Base-by-base conservation (phyloP, 2,329 filamentous ascomycete species). In the Calonectria naviculata region DNA sequence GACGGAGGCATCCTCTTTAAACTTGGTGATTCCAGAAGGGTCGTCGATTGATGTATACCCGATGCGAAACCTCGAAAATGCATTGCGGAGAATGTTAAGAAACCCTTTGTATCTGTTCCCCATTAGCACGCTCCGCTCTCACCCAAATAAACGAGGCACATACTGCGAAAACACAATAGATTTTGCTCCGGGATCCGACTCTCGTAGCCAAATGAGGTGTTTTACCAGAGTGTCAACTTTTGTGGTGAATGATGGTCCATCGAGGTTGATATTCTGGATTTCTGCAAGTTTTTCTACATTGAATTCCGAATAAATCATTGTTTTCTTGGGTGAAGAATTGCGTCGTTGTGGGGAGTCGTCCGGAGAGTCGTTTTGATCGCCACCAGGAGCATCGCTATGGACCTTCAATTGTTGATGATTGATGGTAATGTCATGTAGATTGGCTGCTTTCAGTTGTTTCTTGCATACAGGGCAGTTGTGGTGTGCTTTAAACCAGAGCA, bases 141-240 rank as follows among this genome's bases (percentile, higher is more conserved):
- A 38, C 0, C 6, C 15, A 17, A 28, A 17, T 15, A 38, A 28
- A 38, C 34, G 4, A 26, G 52, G 34, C 31, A 76, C 82, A 58
- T 78, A 89, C 83, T 98, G 96, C 1, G 94, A 97, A 82, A 98
- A 99, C n/a, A 98, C 89, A 80, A 99, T 93, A 0, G 94, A 94
- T 80, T 98, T 98, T 12, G 95, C 91, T 0, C 95, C 95, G 0
- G 95, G 94, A 75, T 98, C 95, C 58, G 94, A 91, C 75, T 93
- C 87, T 3, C 96, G 91, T 24, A 98, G 87, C 94, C 94, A 98
- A 19, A 97, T 83, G 3, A 98, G 83, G 81, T 98, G 97, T 3
- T 94, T 90, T 31, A 93, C 88, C 3, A 96, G 84, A 0, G 91
- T 97, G 80, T 98, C 95, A 21, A 98, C 92, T 82, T 98, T 99